Base-by-base conservation (phyloP, 202 grass and related monocot genomes). In the Bolboschoenoplectus hybrid region DNA sequence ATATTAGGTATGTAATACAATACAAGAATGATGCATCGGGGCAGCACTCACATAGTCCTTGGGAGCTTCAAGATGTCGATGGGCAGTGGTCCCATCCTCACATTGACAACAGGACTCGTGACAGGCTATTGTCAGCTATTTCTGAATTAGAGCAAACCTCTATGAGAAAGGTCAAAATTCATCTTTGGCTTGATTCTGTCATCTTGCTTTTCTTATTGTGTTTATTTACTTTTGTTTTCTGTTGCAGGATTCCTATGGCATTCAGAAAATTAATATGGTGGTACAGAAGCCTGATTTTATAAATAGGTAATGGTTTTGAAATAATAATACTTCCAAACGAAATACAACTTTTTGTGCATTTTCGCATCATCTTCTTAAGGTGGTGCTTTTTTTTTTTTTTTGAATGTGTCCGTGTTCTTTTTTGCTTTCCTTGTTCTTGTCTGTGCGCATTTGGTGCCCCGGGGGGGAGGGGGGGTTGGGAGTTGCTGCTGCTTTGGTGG, bases 11-110 rank as follows among this genome's bases (percentile, higher is more conserved):
- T 86, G 82, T 78, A 78, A 81, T 98, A 87, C 76, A 95, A 79
- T 98, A 98, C 82, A 95, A 95, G 84, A 90, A 91, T 66, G 96
- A 98, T 89, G 85, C 81, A 49, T 94, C 96, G 35, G 79, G 65
- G 35, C 83, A 77, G 17, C 91, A 92, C 72, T 56, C 82, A 2
- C 96, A 98, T 90, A 98, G 91, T 77, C 96, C 96, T 12, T 98
- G 96, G 96, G 96, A 98, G 78, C 91, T 98, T 87, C 88, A 95
- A 75, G 96, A 98, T 86, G 82, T 72, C 56, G 86, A 90, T 80
- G 87, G 81, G 67, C 90, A 85, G 85, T 94, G 92, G 90, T 84
- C 68, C 82, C 96, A 98, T 85, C 96, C 93, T 10, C 87, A 88
- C 74, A 90, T 98, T 20, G 81, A 94, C 89, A 20, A 74, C 8